Base-by-base conservation (phyloP, 1,139 yeast species). In the Eremothecium sinecaudum region DNA sequence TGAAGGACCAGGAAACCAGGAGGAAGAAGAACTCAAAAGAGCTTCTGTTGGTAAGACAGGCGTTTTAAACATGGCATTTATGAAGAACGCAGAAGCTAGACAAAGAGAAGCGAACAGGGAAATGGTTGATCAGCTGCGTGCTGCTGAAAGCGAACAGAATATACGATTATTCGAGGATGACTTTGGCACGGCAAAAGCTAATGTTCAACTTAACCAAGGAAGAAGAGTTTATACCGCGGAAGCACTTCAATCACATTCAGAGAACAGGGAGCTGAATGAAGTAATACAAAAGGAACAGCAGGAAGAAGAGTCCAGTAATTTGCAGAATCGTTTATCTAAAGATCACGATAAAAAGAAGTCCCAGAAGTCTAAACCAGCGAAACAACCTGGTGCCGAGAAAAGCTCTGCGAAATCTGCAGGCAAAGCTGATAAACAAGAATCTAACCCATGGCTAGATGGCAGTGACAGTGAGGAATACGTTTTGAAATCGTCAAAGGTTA, bases 11-110 rank as follows among this genome's bases (percentile, higher is more conserved):
- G 3, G 20, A 7, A 62, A 61, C 12, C 71, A 63, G 4, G 66
- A 64, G 32, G 63, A 58, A 11, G 60, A 61, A 19, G 66, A 62
- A 19, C 36, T 30, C 16, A 56, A 55, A 9, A 62, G 59, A 11
- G 56, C 53, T 2, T 57, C 47, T 9, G 58, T 80, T 15, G 92
- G 93, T 13, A 86, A 86, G 56, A 60, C 67, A 11, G 96, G 97
- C 40, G 79, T 90, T 18, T 62, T 87, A 64, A 80, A 76, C 31
- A 90, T 90, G 97, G 93, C 86, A 46, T 90, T 90, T 57, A 86
- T 87, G 95, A 77, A 71, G 47, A 80, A 79, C 43, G 96, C 95
- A 2, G 90, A 79, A 44, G 77, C 74, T 33, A 70, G 75, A 49
- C 69, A 72, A 44, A 70, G 63, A 39, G 66, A 67, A 39, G 71